Percentiles rank a stretch among this genome's conserved stretches.
Evolutionary conservation across 2,329 filamentous ascomycete genomes (phyloP).

Genomic region (Penicillium capsulatum): DNA sequence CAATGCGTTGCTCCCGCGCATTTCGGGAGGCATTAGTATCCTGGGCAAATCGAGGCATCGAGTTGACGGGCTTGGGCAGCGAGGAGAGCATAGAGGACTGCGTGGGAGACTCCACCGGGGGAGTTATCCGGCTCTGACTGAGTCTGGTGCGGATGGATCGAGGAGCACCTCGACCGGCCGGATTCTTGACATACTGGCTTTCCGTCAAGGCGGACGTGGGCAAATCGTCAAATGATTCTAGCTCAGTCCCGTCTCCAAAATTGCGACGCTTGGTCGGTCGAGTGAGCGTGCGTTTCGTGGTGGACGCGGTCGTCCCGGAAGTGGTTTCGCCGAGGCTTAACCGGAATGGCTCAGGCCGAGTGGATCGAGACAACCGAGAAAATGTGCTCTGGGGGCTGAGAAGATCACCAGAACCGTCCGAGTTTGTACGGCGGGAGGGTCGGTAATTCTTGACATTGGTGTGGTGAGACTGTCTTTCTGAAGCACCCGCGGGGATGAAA

Average conservation of each 20-base stretch:
- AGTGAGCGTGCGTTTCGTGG: constrained; percentile 66
- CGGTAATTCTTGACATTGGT: constrained; percentile 66
- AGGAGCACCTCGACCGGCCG: constrained; percentile 63
- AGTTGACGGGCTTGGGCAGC: constrained; percentile 46
- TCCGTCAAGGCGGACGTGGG: constrained; percentile 81
- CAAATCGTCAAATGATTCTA: constrained; percentile 91
- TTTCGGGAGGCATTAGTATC: constrained; percentile 64
- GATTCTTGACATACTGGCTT: constrained; percentile 76
- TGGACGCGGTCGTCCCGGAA: constrained; percentile 50
- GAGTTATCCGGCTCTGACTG: constrained; percentile 40
- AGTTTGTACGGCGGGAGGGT: constrained; percentile 74
- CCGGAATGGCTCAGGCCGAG: constrained; percentile 49
- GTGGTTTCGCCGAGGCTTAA: constrained; percentile 45
- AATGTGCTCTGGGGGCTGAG: constrained; percentile 38
- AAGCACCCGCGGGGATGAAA: constrained; percentile 73
- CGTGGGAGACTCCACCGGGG: constrained; percentile 39
- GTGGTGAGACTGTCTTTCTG: constrained; percentile 73
- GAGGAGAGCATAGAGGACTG: constrained; percentile 58
- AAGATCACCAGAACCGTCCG: constrained; percentile 60
- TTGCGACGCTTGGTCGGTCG: constrained; percentile 66
- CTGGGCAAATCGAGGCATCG: constrained; percentile 60
- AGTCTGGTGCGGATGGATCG: constrained; percentile 56
- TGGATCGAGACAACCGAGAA: constrained; percentile 39
- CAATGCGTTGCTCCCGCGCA: constrained; percentile 59
- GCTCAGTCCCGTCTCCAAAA: constrained; percentile 88